These are phyloP conservation scores for Hemileccinum rubropunctum DNA, from an alignment of 768 basidiomycete species.

Conservation along the genomic window DNA sequence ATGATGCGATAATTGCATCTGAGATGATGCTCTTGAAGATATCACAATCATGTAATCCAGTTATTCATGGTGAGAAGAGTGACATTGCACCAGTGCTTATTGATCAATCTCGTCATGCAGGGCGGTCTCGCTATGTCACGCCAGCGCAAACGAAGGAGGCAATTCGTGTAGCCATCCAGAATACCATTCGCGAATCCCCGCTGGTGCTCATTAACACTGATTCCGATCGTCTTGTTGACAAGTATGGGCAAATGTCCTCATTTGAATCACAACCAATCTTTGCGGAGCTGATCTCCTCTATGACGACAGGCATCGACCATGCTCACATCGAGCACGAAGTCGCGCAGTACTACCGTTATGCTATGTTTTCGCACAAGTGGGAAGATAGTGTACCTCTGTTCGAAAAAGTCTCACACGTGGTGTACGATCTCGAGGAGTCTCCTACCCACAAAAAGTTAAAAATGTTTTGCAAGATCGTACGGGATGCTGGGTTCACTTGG, in stretches of 20 bases:
- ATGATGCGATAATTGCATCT: not conserved
- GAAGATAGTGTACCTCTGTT: conserved; percentile 7
- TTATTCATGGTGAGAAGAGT: not conserved
- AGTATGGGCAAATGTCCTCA: not conserved
- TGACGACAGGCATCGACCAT: conserved; percentile 4
- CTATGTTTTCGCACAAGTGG: conserved; percentile 14
- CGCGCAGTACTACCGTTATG: conserved; percentile 5
- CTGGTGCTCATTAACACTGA: conserved; percentile 10
- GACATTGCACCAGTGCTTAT: not conserved
- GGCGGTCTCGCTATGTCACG: not conserved
- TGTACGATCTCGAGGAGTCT: conserved; percentile 11
- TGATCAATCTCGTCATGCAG: not conserved
- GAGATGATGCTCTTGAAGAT: conserved; percentile 12
- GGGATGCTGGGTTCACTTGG: conserved; percentile 1
- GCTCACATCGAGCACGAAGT: conserved; percentile 5
- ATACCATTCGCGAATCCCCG: conserved; percentile 1
- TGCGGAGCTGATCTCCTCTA: conserved; percentile 11
- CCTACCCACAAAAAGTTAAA: not conserved
- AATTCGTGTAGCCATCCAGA: conserved; percentile 2
- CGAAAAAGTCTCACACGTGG: not conserved
- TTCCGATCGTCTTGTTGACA: conserved; percentile 8
- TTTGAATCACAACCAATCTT: conserved; percentile 8
- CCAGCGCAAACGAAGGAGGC: not conserved
- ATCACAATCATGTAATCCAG: not conserved
- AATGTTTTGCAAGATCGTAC: conserved; percentile 1